phyloP scores from a whole-genome alignment of 2,329 filamentous ascomycete genomes.

The Penicillium sp. region DNA sequence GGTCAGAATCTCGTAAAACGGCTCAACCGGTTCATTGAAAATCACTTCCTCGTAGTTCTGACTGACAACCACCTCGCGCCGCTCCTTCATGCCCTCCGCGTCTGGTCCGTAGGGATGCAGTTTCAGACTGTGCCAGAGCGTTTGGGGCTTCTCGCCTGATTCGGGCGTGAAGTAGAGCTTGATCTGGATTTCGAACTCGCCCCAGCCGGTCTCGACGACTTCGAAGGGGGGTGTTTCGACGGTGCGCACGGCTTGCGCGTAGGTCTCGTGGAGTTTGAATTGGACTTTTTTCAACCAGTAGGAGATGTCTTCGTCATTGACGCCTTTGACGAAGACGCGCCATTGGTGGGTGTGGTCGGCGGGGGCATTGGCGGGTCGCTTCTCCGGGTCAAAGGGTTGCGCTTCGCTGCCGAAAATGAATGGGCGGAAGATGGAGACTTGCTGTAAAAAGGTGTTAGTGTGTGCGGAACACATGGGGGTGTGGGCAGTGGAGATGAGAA shows the following conservation, averaged over 20 bases:
- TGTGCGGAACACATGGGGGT: not conserved
- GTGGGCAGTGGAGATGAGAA: slow-evolving; percentile 4
- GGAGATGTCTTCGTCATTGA: slow-evolving; percentile 86
- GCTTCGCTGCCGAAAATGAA: slow-evolving; percentile 78
- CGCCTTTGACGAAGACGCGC: slow-evolving; percentile 89
- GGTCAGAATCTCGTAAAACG: slow-evolving; percentile 86
- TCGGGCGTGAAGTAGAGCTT: slow-evolving; percentile 91
- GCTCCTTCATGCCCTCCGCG: slow-evolving; percentile 71
- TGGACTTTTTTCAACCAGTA: slow-evolving; percentile 97
- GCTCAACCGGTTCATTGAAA: slow-evolving; percentile 95
- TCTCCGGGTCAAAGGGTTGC: slow-evolving; percentile 72
- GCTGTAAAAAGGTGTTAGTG: slow-evolving; percentile 36
- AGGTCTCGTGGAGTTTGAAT: slow-evolving; percentile 97
- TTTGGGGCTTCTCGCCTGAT: slow-evolving; percentile 89
- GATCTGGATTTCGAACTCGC: slow-evolving; percentile 95
- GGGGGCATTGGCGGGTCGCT: slow-evolving; percentile 74
- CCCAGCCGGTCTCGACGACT: slow-evolving; percentile 93
- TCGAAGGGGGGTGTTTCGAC: slow-evolving; percentile 80
- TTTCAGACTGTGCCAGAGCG: slow-evolving; percentile 89
- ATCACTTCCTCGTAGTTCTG: slow-evolving; percentile 93
- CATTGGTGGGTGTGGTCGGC: slow-evolving; percentile 95
- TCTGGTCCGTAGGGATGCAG: slow-evolving; percentile 84
- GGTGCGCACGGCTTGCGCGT: slow-evolving; percentile 85
- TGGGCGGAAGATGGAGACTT: slow-evolving; percentile 50
- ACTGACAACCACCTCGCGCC: slow-evolving; percentile 66